Percentiles rank a stretch among this genome's conserved stretches.
Evolutionary conservation across 1,284 basidiomycete species (phyloP).

Genomic region (Bondarzewia mesenterica): DNA sequence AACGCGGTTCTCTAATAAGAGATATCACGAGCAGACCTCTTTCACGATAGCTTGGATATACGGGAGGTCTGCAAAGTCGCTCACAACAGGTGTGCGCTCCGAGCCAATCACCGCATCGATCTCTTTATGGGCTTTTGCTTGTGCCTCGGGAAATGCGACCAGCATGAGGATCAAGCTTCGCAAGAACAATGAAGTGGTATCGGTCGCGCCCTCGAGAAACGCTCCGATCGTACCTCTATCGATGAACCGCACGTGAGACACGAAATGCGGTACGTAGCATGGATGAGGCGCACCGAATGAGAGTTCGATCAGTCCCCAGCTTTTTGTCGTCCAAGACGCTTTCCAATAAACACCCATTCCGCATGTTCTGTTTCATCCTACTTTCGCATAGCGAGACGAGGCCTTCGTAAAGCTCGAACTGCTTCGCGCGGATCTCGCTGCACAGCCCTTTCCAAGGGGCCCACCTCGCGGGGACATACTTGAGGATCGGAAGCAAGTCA

Average conservation of each 20-base stretch:
- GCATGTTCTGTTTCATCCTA: background rate
- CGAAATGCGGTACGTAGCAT: background rate
- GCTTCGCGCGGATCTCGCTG: constrained; percentile 15
- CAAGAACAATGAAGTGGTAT: background rate
- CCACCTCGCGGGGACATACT: constrained; percentile 24
- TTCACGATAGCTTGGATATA: constrained; percentile 1
- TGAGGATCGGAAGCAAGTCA: constrained; percentile 25
- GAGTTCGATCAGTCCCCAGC: background rate
- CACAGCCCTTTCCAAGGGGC: constrained; percentile 25
- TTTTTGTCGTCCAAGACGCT: background rate
- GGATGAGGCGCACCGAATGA: background rate
- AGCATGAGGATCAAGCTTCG: background rate
- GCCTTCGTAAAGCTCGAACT: constrained; percentile 17
- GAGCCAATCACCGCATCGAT: background rate
- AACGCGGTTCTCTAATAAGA: background rate
- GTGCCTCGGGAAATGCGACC: background rate
- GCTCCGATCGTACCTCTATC: background rate
- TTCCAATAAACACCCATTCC: background rate
- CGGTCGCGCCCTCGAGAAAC: background rate
- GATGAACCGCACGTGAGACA: background rate
- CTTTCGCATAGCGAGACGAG: constrained; percentile 10
- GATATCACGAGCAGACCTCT: background rate
- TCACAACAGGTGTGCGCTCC: background rate
- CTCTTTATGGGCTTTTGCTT: background rate
- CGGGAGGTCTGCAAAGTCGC: background rate